Base-by-base conservation (phyloP, 164 flowering plant genomes). In the Malania oleifera region DNA sequence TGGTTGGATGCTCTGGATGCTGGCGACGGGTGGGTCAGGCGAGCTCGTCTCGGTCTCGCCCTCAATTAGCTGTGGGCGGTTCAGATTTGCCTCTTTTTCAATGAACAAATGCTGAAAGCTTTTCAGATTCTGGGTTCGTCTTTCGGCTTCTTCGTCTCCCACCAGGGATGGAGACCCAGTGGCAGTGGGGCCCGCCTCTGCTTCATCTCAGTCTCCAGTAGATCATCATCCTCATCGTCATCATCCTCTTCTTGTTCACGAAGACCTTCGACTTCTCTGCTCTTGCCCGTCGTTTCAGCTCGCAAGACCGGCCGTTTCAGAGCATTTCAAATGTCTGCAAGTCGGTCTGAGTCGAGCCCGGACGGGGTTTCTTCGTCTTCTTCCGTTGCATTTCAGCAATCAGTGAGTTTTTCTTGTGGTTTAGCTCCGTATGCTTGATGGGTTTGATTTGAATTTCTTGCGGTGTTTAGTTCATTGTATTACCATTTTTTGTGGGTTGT, bases 91-190 rank as follows among this genome's bases (percentile, higher is more conserved):
- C n/a, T n/a, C n/a, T n/a, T 20, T 54, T 25, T 19, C 29, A 15
- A 23, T 18, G 26, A 55, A 28, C 57, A n/a, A 70, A 79, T 83
- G 90, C 77, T 78, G 11, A 78, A 78, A 71, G 82, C 81, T 9
- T 57, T 81, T 52, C 86, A 80, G 54, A 59, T 75, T 31, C 27
- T 84, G 43, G 73, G 72, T 28, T 73, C 68, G 1, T 67, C 82
- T 20, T 67, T 81, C 50, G 79, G 75, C 28, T 59, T 68, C 28
- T 59, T 68, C 23, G 60, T 63, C 29, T 70, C 75, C 7, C 70
- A 62, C 7, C 70, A 62, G 14, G 60, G 66, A 61, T 71, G 67
- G 64, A 72, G 63, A 62, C 64, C 73, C 6, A 53, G 48, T 54
- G 35, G 47, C 14, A 7, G 43, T 14, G 58, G 43, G 27, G 37